phyloP scores from a whole-genome alignment of 2,329 filamentous ascomycete genomes.

The Microdochium bolleyi region DNA sequence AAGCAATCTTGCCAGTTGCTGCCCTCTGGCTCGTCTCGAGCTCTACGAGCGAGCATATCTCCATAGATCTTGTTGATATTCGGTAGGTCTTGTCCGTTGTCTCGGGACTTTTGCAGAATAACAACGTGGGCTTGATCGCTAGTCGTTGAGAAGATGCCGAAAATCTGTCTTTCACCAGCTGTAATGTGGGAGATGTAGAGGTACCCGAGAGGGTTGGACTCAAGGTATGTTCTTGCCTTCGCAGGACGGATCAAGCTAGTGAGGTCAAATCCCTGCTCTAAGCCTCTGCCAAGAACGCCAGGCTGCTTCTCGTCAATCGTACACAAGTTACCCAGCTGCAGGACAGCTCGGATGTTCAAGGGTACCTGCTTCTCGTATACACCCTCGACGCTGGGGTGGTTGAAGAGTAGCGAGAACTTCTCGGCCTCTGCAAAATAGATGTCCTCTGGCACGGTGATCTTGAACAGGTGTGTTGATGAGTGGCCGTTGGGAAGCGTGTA shows the following conservation, averaged over 20 bases:
- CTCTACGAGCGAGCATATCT: constrained; percentile 58
- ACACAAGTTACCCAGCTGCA: constrained; percentile 84
- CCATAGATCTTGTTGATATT: constrained; percentile 85
- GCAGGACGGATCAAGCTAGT: constrained; percentile 60
- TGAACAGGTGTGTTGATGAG: constrained; percentile 88
- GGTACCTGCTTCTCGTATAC: constrained; percentile 95
- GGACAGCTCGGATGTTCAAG: constrained; percentile 74
- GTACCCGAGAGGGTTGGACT: constrained; percentile 67
- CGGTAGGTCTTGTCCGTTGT: constrained; percentile 72
- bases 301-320: constrained; percentile 87
- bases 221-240: constrained; percentile 64
- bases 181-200: constrained; percentile 90
- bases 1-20: constrained; percentile 75
- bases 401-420: constrained; percentile 76
- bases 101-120: constrained; percentile 75
- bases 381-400: constrained; percentile 90
- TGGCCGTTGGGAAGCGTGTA: constrained; percentile 93
- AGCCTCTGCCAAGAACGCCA: constrained; percentile 82
- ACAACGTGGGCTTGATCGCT: constrained; percentile 76
- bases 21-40: constrained; percentile 57
- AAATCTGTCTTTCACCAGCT: constrained; percentile 85
- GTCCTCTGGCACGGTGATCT: constrained; percentile 82
- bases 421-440: constrained; percentile 78
- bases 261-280: constrained; percentile 92
- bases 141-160: constrained; percentile 83